These are phyloP conservation scores for Cladosporium sp. DNA, from an alignment of 2,329 filamentous ascomycete genomes.

Conservation along the genomic window DNA sequence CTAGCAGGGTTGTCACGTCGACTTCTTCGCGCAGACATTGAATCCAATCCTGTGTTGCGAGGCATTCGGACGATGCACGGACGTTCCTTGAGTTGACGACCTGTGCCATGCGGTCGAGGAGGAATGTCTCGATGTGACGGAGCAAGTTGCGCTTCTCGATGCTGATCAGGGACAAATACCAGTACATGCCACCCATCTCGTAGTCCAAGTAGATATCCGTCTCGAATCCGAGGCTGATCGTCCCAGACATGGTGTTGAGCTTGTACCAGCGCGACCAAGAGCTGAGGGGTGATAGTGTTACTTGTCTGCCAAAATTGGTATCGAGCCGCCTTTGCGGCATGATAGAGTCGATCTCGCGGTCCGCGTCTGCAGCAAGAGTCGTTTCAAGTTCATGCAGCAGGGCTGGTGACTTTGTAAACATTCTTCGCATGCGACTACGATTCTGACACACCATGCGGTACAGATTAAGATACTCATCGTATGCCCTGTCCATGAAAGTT, in stretches of 20 bases:
- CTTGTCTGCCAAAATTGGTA: slow-evolving; percentile 1
- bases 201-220: slow-evolving; percentile 82
- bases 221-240: slow-evolving; percentile 90
- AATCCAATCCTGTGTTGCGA: slow-evolving; percentile 21
- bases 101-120: slow-evolving; percentile 33
- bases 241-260: slow-evolving; percentile 78
- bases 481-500: slow-evolving; percentile 51
- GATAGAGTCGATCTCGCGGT: slow-evolving; percentile 17
- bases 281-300: slow-evolving; percentile 64
- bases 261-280: slow-evolving; percentile 92
- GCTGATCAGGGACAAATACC: slow-evolving; percentile 37
- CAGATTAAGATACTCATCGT: slow-evolving; percentile 70
- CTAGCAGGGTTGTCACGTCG: slow-evolving; percentile 26
- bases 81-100: slow-evolving; percentile 28
- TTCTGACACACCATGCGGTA: slow-evolving; percentile 86
- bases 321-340: neutral
- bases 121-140: slow-evolving; percentile 67
- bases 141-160: slow-evolving; percentile 32
- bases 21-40: slow-evolving; percentile 27
- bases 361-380: slow-evolving; percentile 49
- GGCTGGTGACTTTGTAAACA: slow-evolving; percentile 75
- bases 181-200: slow-evolving; percentile 86
- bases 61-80: slow-evolving; percentile 19
- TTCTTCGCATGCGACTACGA: slow-evolving; percentile 79
- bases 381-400: slow-evolving; percentile 81